phyloP scores from a whole-genome alignment of 352 stramenopile species.

The Globisporangium uncinulatum region DNA sequence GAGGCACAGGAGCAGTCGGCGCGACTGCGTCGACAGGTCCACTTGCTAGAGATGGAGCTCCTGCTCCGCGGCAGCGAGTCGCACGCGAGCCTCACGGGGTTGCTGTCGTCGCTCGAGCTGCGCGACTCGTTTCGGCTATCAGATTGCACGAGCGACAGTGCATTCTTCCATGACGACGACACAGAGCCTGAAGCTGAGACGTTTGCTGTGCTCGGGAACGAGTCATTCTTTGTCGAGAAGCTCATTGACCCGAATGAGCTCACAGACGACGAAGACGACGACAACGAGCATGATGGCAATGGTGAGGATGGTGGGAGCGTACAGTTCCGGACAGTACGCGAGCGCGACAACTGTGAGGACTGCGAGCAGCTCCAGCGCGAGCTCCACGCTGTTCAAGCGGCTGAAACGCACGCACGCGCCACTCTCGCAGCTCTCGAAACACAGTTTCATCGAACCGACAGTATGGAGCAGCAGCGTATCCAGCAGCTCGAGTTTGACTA shows the following conservation, averaged over 20 bases:
- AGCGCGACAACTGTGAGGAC: neutral
- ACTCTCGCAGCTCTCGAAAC: neutral
- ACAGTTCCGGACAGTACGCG: neutral
- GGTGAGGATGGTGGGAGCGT: slow-evolving; percentile 14
- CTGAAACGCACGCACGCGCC: neutral
- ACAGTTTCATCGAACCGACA: neutral
- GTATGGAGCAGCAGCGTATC: slow-evolving; percentile 15
- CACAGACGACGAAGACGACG: slow-evolving; percentile 23
- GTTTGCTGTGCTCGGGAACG: neutral
- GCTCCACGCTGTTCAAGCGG: neutral
- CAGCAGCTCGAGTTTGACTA: slow-evolving; percentile 25
- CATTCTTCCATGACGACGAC: slow-evolving; percentile 9
- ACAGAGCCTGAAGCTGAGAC: slow-evolving; percentile 23
- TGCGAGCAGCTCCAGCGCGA: slow-evolving; percentile 3
- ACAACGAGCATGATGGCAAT: slow-evolving; percentile 4
- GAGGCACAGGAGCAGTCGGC: slow-evolving; percentile 25
- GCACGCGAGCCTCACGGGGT: slow-evolving; percentile 11
- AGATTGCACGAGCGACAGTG: slow-evolving; percentile 5
- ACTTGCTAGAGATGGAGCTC: slow-evolving; percentile 21
- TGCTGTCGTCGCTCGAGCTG: slow-evolving; percentile 17
- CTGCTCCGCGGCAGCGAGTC: slow-evolving; percentile 11
- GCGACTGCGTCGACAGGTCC: slow-evolving; percentile 28
- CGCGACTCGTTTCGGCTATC: slow-evolving; percentile 8
- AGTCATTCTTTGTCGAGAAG: slow-evolving; percentile 16
- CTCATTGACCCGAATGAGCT: slow-evolving; percentile 12